A percentile compares a stretch with the other conserved stretches of the same genome.
phyloP scores from a whole-genome alignment of 495 filamentous ascomycete species.

The Penicillium steckii region DNA sequence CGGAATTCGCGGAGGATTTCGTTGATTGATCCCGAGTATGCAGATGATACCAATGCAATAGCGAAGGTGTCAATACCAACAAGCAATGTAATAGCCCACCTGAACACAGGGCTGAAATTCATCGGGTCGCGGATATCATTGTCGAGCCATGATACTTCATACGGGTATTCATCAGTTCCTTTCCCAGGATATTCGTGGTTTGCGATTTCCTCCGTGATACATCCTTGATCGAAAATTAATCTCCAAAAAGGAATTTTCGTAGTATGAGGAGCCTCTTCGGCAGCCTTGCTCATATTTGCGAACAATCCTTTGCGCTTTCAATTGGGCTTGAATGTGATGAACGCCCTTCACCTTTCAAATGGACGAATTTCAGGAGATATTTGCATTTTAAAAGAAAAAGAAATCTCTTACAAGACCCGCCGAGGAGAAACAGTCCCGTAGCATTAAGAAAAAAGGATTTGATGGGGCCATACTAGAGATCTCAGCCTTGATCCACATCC shows the following conservation, averaged over 20 bases:
- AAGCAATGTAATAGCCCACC: constrained; percentile 45
- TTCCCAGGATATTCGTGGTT: constrained; percentile 53
- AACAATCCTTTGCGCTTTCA: background rate
- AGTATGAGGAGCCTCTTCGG: background rate
- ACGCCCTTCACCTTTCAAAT: background rate
- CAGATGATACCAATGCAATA: constrained; percentile 67
- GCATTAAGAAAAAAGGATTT: background rate
- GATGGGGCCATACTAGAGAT: background rate
- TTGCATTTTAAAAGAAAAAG: too few species aligned
- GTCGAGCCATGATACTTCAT: constrained; percentile 61
- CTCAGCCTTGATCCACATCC: background rate
- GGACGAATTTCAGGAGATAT: background rate
- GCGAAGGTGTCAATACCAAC: constrained; percentile 61
- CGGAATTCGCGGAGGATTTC: constrained; percentile 4
- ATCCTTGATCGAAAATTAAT: constrained; percentile 36
- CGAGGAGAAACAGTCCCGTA: too few species aligned
- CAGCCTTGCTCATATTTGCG: background rate
- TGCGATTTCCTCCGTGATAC: constrained; percentile 40
- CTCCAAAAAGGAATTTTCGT: constrained; percentile 12
- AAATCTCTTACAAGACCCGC: too few species aligned
- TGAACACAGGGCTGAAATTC: constrained; percentile 50
- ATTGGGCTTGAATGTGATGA: background rate
- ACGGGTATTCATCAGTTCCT: constrained; percentile 64
- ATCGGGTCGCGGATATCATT: constrained; percentile 61
- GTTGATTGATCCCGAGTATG: constrained; percentile 36